Conservation (phyloP, 2,329 filamentous ascomycete genomes). For the Herpotrichia juniperi region DNA sequence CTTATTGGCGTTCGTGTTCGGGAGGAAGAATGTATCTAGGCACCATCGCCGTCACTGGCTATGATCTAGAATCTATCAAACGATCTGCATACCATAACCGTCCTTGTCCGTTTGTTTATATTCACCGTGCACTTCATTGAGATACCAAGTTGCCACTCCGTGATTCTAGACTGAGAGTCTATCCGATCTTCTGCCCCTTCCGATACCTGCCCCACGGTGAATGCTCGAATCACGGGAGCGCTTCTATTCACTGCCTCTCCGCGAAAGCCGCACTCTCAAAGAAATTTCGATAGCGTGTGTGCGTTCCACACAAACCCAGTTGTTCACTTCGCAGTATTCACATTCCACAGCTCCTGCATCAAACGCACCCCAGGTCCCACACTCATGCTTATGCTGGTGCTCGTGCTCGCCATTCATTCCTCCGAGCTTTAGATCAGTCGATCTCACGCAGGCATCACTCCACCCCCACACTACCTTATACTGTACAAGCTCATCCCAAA, state of each 20-base stretch:
- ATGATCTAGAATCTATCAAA: slow-evolving; percentile 7
- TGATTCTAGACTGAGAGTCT: slow-evolving; percentile 1
- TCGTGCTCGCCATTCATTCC: neutral
- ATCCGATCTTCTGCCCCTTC: neutral
- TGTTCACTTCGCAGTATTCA: neutral
- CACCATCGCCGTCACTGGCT: slow-evolving; percentile 4
- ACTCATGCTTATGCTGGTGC: neutral
- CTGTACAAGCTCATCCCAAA: too few species aligned
- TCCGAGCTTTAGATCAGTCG: too few species aligned
- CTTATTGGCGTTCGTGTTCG: slow-evolving; percentile 11
- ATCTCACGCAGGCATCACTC: too few species aligned
- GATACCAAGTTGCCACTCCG: neutral
- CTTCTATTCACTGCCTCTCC: neutral
- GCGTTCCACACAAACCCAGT: slow-evolving; percentile 4
- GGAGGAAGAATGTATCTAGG: slow-evolving; percentile 12
- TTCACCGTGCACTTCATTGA: neutral
- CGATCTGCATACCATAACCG: neutral
- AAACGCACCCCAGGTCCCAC: slow-evolving; percentile 1
- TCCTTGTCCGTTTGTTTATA: neutral
- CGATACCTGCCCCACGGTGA: neutral
- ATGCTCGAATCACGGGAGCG: neutral
- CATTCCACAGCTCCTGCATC: slow-evolving; percentile 11
- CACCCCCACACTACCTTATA: too few species aligned
- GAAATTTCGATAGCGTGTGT: neutral
- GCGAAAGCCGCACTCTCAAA: slow-evolving; percentile 3